Base-by-base conservation (phyloP, 2,329 filamentous ascomycete species). In the Ophiostoma novo-ulmi region DNA sequence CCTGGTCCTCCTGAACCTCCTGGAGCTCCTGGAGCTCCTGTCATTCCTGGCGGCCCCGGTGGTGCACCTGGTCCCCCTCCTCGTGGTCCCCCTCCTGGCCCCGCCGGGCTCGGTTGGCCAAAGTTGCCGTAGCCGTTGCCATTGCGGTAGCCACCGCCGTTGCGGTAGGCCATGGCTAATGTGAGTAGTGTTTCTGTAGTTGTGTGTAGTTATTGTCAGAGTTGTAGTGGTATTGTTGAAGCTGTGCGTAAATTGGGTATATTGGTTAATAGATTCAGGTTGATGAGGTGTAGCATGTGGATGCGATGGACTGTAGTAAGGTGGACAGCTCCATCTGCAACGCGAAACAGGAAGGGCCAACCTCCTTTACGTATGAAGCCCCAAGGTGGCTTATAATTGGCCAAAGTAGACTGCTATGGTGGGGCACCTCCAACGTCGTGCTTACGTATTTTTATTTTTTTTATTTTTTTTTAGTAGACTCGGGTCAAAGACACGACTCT, bases 151-250 rank as follows among this genome's bases (percentile, higher is more conserved):
- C 83, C 77, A 72, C 76, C 79, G 75, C 81, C 83, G 78, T 84
- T 85, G 75, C 84, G 81, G 77, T 82, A 82, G 75, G 84, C 80
- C 85, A 87, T 87, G 64, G 64, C 64, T n/a, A 66, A 17, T 64
- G 26, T 38, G 31, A 39, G 20, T 39, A 14, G 61, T 65, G 20
- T n/a, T 39, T 22, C 14, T 64, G 22, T 14, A 35, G 26, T 63
- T 1, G 8, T 17, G 0, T 63, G 20, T 36, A 3, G 13, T 63
- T 35, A 4, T 63, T 17, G 52, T 58, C 4, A 5, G 8, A 3
- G 20, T 55, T 10, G 22, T 58, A 13, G 52, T 58, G 11, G 11
- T 58, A 22, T 31, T 22, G 58, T 63, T 35, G 58, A 35, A 36
- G 11, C 2, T 7, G 58, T 8, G 58, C 20, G 58, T 36, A 63